phyloP scores from a whole-genome alignment of 108 stramenopile species.

The Seminavis robusta region DNA sequence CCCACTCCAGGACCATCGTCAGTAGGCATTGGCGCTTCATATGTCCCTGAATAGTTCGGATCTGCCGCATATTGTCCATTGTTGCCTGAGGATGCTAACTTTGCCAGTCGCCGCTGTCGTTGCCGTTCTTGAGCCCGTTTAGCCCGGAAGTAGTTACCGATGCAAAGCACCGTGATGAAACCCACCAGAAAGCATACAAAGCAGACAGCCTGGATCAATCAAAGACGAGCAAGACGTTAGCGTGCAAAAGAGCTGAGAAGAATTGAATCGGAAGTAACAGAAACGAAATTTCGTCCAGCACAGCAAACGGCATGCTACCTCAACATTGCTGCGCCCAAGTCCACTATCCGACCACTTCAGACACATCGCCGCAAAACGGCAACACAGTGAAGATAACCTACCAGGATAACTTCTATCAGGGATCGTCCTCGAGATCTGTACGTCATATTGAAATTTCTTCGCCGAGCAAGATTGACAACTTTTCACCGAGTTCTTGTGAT shows the following conservation, averaged over 20 bases:
- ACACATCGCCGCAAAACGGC: not conserved
- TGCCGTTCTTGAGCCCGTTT: constrained; percentile 89
- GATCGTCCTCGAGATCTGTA: constrained; percentile 74
- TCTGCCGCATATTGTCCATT: too few relatives aligned
- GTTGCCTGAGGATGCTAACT: constrained; percentile 55
- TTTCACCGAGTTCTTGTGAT: too few relatives aligned
- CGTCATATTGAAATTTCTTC: constrained; percentile 39
- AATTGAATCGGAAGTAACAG: constrained; percentile 1
- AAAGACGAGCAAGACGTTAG: constrained; percentile 4
- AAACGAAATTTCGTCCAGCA: not conserved
- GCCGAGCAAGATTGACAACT: too few relatives aligned
- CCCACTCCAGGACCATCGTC: too few relatives aligned
- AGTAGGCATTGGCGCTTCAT: too few relatives aligned
- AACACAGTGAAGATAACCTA: constrained; percentile 18
- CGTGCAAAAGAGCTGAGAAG: not conserved
- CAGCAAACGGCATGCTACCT: not conserved
- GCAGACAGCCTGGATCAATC: constrained; percentile 54
- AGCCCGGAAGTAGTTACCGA: constrained; percentile 87
- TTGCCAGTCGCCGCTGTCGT: constrained; percentile 74
- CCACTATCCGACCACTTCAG: not conserved
- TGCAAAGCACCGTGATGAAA: constrained; percentile 84
- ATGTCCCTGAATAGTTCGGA: too few relatives aligned
- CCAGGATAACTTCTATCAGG: constrained; percentile 77
- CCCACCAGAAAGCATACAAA: constrained; percentile 85
- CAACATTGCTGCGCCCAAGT: too few relatives aligned